These are phyloP conservation scores for Ceratobasidium sp. DNA, from an alignment of 1,284 basidiomycete genomes.

Conservation along the genomic window DNA sequence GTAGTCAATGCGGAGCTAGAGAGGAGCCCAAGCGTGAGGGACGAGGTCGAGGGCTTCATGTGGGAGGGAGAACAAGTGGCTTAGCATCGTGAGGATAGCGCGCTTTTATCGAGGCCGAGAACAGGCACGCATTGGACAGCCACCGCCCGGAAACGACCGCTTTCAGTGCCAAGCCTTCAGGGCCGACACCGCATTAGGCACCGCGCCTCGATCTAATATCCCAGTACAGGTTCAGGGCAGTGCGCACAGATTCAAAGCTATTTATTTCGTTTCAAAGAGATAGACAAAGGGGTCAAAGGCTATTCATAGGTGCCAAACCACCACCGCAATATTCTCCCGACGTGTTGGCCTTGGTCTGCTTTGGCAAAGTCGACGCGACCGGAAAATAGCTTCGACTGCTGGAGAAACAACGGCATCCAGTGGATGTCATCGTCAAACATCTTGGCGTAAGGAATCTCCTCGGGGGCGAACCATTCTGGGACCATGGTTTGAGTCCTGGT, in stretches of 20 bases:
- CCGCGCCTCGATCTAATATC: constrained; percentile 5
- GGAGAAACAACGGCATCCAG: constrained; percentile 37
- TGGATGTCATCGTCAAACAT: constrained; percentile 42
- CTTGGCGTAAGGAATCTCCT: constrained; percentile 33
- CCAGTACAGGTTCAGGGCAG: not conserved
- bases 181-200: not conserved
- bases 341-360: constrained; percentile 21
- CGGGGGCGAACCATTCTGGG: constrained; percentile 37
- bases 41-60: constrained; percentile 24
- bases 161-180: not conserved
- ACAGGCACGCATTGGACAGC: not conserved
- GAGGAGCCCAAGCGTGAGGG: constrained; percentile 20
- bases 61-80: not conserved
- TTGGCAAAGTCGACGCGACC: constrained; percentile 32
- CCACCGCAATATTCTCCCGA: constrained; percentile 38
- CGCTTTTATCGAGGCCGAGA: not conserved
- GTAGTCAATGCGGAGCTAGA: constrained; percentile 4
- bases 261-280: constrained; percentile 8
- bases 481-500: constrained; percentile 32
- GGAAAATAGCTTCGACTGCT: constrained; percentile 13
- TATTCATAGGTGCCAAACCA: constrained; percentile 41
- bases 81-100: not conserved
- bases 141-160: not conserved
- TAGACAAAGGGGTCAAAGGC: not conserved
- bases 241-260: not conserved